Evolutionary conservation across 371 early-diverging fungal genomes (phyloP).

Genomic region (Saksenaea vasiformis): DNA sequence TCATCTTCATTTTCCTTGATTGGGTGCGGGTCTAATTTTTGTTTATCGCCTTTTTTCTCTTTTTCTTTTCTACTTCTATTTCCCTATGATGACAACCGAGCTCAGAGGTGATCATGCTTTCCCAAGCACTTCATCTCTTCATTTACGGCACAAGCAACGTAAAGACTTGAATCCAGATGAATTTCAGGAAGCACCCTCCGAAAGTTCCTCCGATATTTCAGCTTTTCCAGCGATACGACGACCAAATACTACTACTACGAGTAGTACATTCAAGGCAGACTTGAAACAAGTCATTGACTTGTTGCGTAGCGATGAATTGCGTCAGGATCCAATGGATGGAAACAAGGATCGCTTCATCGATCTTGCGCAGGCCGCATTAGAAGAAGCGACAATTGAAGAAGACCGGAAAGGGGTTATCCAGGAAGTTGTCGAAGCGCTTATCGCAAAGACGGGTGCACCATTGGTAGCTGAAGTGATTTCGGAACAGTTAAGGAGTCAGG

Average conservation of each 20-base stretch:
- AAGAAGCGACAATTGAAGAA: slow-evolving; percentile 47
- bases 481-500: slow-evolving; percentile 45
- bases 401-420: slow-evolving; percentile 47
- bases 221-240: background rate
- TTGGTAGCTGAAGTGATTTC: slow-evolving; percentile 44
- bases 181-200: slow-evolving; percentile 1
- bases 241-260: no score
- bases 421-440: slow-evolving; percentile 45
- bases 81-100: background rate
- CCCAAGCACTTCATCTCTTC: background rate
- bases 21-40: background rate
- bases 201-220: background rate
- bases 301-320: background rate
- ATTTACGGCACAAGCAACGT: background rate
- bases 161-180: background rate
- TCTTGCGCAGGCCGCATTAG: slow-evolving; percentile 49
- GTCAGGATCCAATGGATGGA: slow-evolving; percentile 18
- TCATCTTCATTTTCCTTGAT: background rate
- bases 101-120: background rate
- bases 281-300: background rate
- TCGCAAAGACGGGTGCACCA: slow-evolving; percentile 45
- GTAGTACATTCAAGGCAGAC: background rate
- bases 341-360: slow-evolving; percentile 49
- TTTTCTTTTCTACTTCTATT: background rate
- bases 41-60: background rate